Percentiles rank a stretch among this genome's conserved stretches.
Evolutionary conservation across 2,329 filamentous ascomycete species (phyloP).

Genomic region (Lojkania enalia): DNA sequence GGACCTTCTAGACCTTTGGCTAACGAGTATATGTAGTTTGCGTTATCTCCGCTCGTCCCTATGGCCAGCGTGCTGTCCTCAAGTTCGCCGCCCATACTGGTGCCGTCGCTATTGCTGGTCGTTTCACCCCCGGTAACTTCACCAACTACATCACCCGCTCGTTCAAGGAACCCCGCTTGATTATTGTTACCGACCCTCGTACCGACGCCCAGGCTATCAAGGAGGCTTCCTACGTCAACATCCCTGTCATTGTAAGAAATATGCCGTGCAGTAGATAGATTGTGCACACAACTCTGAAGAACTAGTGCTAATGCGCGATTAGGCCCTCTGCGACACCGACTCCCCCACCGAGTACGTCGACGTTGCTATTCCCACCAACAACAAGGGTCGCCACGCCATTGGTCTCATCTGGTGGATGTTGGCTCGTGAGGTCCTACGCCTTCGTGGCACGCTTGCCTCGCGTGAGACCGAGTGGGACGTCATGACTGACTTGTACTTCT

Average conservation of each 20-base stretch:
- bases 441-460: conserved; percentile 93
- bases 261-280: no score
- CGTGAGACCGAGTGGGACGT: conserved; percentile 98
- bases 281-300: no score
- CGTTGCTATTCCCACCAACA: conserved; percentile 99
- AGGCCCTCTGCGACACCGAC: conserved; percentile 95
- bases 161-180: conserved; percentile 99
- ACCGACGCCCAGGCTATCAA: conserved; percentile 99
- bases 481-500: conserved; percentile 99
- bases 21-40: conserved; percentile 46
- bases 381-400: conserved; percentile 99
- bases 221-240: conserved; percentile 99
- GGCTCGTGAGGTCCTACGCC: conserved; percentile 98
- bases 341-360: conserved; percentile 99
- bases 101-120: conserved; percentile 95
- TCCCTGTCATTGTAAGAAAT: conserved; percentile 81
- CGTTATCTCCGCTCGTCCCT: conserved; percentile 99
- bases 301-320: conserved; percentile 12
- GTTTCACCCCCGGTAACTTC: conserved; percentile 99
- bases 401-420: conserved; percentile 99
- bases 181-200: conserved; percentile 98
- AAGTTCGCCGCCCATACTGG: conserved; percentile 99
- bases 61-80: conserved; percentile 98
- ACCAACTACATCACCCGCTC: conserved; percentile 99
- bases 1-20: conserved; percentile 1